Evolutionary conservation across 2,329 filamentous ascomycete genomes (phyloP).

Genomic region (Clonostachys sp.): DNA sequence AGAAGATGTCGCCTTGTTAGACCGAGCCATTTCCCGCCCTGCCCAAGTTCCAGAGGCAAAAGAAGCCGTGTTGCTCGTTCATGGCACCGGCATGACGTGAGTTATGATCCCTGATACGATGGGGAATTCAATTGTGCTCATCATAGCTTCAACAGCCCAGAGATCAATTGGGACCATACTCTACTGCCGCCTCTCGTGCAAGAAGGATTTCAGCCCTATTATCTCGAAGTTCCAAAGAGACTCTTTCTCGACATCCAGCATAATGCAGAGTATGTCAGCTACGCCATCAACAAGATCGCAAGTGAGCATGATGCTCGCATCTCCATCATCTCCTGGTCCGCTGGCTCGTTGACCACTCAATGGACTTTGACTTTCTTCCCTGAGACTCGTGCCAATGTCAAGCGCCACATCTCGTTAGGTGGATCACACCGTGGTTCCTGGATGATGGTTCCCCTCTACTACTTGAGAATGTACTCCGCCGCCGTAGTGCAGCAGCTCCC

Average conservation of each 20-base stretch:
- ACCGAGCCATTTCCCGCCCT: not conserved
- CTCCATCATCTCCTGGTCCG: conserved; percentile 3
- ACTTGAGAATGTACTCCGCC: conserved; percentile 1
- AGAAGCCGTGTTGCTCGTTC: not conserved
- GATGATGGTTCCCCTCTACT: conserved; percentile 1
- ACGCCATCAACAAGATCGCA: conserved; percentile 1
- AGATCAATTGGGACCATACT: conserved; percentile 2
- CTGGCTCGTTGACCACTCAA: conserved; percentile 1
- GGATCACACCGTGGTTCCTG: conserved; percentile 1
- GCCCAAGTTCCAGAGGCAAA: not conserved
- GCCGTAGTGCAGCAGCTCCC: conserved; percentile 2
- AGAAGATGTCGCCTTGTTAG: not conserved
- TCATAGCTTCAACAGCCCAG: not conserved
- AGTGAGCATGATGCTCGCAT: not conserved
- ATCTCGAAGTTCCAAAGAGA: conserved; percentile 1
- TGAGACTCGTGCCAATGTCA: conserved; percentile 2
- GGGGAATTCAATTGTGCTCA: no score
- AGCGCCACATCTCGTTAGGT: conserved; percentile 1
- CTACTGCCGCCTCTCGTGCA: conserved; percentile 1
- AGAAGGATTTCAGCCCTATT: conserved; percentile 1
- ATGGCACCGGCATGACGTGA: conserved; percentile 1
- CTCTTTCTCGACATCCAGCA: conserved; percentile 1
- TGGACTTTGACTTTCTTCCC: conserved; percentile 3
- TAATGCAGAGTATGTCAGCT: conserved; percentile 1
- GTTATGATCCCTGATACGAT: not conserved